phyloP scores from a whole-genome alignment of 83 land plant genomes.

The Diphasiastrum complanatum region DNA sequence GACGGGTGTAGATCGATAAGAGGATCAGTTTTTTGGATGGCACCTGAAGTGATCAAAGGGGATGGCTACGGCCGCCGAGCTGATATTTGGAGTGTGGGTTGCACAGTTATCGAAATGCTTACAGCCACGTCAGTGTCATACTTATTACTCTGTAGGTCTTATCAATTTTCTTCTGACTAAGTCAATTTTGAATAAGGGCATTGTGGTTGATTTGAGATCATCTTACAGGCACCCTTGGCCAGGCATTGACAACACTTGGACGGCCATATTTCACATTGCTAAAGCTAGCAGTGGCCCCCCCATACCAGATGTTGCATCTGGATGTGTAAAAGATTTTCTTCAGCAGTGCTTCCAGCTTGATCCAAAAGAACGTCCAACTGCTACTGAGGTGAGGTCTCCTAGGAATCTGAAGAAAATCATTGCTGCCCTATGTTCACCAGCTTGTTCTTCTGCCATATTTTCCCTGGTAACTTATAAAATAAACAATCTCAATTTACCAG shows the following conservation, averaged over 20 bases:
- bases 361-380: slow-evolving; percentile 28
- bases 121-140: slow-evolving; percentile 25
- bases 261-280: slow-evolving; percentile 37
- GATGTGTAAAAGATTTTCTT: slow-evolving; percentile 26
- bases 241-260: slow-evolving; percentile 36
- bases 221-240: slow-evolving; percentile 39
- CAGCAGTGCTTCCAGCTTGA: slow-evolving; percentile 25
- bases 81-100: slow-evolving; percentile 44
- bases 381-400: slow-evolving; percentile 31
- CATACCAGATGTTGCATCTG: slow-evolving; percentile 24
- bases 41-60: slow-evolving; percentile 35
- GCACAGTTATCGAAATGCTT: slow-evolving; percentile 39
- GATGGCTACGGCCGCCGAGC: slow-evolving; percentile 37
- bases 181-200: no score
- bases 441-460: no score
- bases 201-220: background rate
- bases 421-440: no score
- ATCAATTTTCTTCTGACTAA: no score
- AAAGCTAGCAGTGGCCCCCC: slow-evolving; percentile 42
- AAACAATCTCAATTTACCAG: no score
- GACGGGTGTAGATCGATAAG: slow-evolving; percentile 30
- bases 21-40: slow-evolving; percentile 39
- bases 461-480: no score
- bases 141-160: no score
- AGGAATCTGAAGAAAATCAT: no score